Evolutionary conservation across 2,329 filamentous ascomycete genomes (phyloP), one percentile per base, ranked within the genome.

Genomic region (Leptographium galeiforme): DNA sequence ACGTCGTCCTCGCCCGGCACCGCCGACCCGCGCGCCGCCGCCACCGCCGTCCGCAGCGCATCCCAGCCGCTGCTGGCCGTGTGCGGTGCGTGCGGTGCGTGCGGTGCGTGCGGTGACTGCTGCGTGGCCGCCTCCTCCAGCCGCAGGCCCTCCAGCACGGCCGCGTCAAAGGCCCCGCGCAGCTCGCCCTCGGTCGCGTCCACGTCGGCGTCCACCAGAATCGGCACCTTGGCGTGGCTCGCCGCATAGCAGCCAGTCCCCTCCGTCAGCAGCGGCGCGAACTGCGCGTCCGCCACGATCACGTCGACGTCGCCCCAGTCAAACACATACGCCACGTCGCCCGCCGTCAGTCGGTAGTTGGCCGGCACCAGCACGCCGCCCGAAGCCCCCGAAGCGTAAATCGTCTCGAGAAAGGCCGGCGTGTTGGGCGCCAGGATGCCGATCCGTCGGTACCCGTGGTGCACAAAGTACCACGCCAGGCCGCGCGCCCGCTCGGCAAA

Each of bases 361-460:
- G 68, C 77, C 2, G 77, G 77, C 52, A 95, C 85, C 57, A 89
- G 81, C 30, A 94, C 79, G 8, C 76, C 87, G 1, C 89, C 89
- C 0, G 87, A 87, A 1, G 87, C 90, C 1, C 83, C 84, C 60
- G 96, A 85, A 2, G 87, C 93, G 63, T 88, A 98, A 57, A 95
- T 87, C 8, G 82, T 79, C 69, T 97, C 91, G 33, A 98, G 74
- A 62, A 97, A 97, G 0, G 90, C 90, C 0, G 93, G 93, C 1
- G 93, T 98, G 66, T 98, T 98, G 4, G 93, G 87, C 10, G 82
- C 84, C 12, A 98, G 74, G 48, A 98, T 84, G 8, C 93, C 93
- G 7, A 97, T 85, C 56, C 87, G 78, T 62, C 81, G 84, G 63
- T 81, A 82, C 6, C 78, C 76, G 63, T 87, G 80, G 66, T 87